These are phyloP conservation scores for Litchi chinensis DNA, from an alignment of 345 rosid species.

Conservation along the genomic window DNA sequence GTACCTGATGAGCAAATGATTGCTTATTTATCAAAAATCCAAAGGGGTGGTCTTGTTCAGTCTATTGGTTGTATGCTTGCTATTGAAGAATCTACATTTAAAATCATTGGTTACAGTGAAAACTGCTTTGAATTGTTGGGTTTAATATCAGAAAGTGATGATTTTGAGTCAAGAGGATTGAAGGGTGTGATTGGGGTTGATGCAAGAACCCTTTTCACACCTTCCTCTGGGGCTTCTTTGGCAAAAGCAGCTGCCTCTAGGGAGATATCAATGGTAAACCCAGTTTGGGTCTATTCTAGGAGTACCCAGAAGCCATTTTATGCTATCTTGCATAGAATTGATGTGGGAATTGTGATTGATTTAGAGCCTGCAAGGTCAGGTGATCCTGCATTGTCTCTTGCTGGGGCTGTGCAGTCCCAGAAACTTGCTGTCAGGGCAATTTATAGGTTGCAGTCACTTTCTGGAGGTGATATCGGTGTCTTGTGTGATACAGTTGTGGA, in stretches of 20 bases:
- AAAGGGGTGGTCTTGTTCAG: conserved; percentile 81
- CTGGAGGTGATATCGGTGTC: conserved; percentile 76
- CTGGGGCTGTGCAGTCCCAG: conserved; percentile 86
- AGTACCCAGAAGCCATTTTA: conserved; percentile 62
- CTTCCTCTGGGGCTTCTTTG: conserved; percentile 58
- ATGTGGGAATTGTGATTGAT: conserved; percentile 79
- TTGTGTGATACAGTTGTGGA: conserved; percentile 85
- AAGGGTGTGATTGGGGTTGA: conserved; percentile 69
- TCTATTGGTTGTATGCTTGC: conserved; percentile 81
- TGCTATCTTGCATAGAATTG: conserved; percentile 80
- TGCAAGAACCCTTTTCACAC: conserved; percentile 63
- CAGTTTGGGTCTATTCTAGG: conserved; percentile 67
- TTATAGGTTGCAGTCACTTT: conserved; percentile 82
- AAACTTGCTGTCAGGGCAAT: conserved; percentile 80
- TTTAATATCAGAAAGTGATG: conserved; percentile 23
- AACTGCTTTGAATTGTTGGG: conserved; percentile 62
- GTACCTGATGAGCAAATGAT: conserved; percentile 69
- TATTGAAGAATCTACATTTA: conserved; percentile 61
- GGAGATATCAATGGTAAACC: conserved; percentile 73
- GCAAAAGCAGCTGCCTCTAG: conserved; percentile 64
- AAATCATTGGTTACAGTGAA: conserved; percentile 63
- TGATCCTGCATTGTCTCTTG: conserved; percentile 66
- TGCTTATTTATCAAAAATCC: conserved; percentile 67
- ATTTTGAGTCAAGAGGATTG: conserved; percentile 10
- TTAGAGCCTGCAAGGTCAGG: conserved; percentile 71